Evolutionary conservation across 2,329 filamentous ascomycete species (phyloP), one percentile per base, ranked within the genome.

Genomic region (Penicillium crustosum): DNA sequence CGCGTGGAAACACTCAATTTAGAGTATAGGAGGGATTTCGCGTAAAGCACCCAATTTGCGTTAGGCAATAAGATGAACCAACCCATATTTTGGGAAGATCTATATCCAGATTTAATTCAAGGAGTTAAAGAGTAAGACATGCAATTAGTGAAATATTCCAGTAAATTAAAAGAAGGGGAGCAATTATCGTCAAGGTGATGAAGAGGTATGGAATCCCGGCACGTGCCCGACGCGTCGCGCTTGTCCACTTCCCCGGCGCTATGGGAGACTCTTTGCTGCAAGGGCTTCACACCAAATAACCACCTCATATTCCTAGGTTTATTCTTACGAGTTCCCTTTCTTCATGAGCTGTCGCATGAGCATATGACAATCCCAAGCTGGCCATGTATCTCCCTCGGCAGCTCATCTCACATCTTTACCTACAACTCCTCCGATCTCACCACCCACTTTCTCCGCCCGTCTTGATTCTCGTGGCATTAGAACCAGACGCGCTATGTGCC

Each of bases 401-500:
- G 64, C 83, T 96, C 63, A 89, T 97, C 72, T 90, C 92, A 49
- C 93, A 93, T 68, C 87, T 97, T 68, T 99, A 99, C 81, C 84
- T 85, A 59, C 90, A 96, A 76, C 89, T 99, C 56, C 86, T 95
- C 75, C 86, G 85, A 75, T 89, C 90, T 44, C 89, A 93, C 65
- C 91, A 97, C 72, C 89, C 93, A n/a, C 86, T 93, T 51, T 94
- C 92, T 19, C 90, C 93, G 39, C 93, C 93, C 0, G 91, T 97
- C 53, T 83, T 97, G 27, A 86, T 99, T 62, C 89, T 99, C 56
- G 93, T 93, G 63, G 90, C 93, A 36, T 89, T 97, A 72, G 93
- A 97, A 71, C 92, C 94, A 55, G 94, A 99, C 78, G 90, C 94
- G 62, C 86, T 99, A 61, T 97, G 93, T 77, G 94, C 93, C 61